Percentiles rank a stretch among this genome's conserved stretches.
Conservation (phyloP, 31 red algal genomes). For the Odonthalia washingtoniensis region DNA sequence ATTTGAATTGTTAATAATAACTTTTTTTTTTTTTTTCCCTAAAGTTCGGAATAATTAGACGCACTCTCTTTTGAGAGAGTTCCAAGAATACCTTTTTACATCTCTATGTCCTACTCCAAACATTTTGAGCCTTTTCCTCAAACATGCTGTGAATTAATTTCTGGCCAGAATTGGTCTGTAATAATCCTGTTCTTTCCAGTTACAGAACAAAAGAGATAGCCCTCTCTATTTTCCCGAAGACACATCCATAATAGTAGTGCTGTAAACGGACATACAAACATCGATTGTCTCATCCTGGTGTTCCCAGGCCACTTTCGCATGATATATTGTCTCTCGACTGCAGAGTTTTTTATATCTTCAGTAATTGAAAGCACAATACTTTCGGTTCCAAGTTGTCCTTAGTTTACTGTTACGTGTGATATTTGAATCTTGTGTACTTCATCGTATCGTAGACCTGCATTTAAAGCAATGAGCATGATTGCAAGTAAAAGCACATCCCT, state of each 20-base stretch:
- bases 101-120: background rate
- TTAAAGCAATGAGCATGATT: conserved; percentile 41
- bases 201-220: conserved; percentile 32
- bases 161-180: background rate
- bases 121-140: background rate
- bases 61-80: conserved; percentile 33
- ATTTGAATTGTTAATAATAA: conserved; percentile 51
- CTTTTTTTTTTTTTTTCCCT: conserved; percentile 20
- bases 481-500: conserved; percentile 40
- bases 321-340: conserved; percentile 1
- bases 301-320: conserved; percentile 42
- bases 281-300: background rate
- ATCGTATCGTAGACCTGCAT: conserved; percentile 45
- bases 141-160: background rate
- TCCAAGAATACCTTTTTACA: conserved; percentile 20
- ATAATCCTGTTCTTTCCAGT: conserved; percentile 1
- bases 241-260: conserved; percentile 41
- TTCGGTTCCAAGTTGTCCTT: background rate
- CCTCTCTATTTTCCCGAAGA: conserved; percentile 14
- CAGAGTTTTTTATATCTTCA: conserved; percentile 36
- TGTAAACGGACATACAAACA: conserved; percentile 33
- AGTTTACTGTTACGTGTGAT: background rate
- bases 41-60: conserved; percentile 48
- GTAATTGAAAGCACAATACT: background rate
- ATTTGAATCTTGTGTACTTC: conserved; percentile 27